Base-by-base conservation (phyloP, 1,139 yeast species). In the Debaryomyces sp. region DNA sequence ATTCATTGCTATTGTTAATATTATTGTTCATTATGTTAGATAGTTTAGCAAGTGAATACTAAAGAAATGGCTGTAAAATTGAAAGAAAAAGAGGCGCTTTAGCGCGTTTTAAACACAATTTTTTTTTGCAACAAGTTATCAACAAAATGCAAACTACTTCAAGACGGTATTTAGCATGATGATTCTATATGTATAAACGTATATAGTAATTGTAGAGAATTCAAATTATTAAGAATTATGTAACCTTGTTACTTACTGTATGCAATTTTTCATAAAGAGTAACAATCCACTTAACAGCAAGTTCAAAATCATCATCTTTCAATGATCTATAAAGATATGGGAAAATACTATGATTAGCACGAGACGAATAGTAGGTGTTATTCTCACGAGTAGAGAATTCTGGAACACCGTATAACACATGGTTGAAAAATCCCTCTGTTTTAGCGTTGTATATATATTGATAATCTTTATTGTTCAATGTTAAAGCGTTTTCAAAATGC, bases 401-500 rank as follows among this genome's bases (percentile, higher is more conserved):
- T 1, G 67, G 62, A 4, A 59, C 45, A 5, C 68, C 68, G 48
- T 60, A 69, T 2, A 68, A 44, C 15, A 67, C 48, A 54, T 70
- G 73, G 12, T 54, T 57, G 50, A 54, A 62, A 57, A 61, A 67
- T 15, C 42, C 51, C 36, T 49, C 52, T 10, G 51, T 33, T 7
- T 37, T 32, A 13, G 49, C 48, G 7, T 30, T 37, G 13, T 21
- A 41, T 43, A 69, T 52, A 44, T 60, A 67, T n/a, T 54, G 51
- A 37, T 52, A 61, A 49, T 70, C 73, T 17, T 54, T 57, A n/a
- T 53, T 49, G 22, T 51, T 57, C 44, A 71, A 55, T 38, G 58
- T 55, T 27, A 71, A 57, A 43, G 64, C 67, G 23, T 57, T 57
- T 45, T 85, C 89, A 37, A 85, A 56, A 32, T 75, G 75, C 30